Evolutionary conservation across 257 asterid species (phyloP), one percentile per base, ranked within the genome.

Genomic region (Solanum neorickii): DNA sequence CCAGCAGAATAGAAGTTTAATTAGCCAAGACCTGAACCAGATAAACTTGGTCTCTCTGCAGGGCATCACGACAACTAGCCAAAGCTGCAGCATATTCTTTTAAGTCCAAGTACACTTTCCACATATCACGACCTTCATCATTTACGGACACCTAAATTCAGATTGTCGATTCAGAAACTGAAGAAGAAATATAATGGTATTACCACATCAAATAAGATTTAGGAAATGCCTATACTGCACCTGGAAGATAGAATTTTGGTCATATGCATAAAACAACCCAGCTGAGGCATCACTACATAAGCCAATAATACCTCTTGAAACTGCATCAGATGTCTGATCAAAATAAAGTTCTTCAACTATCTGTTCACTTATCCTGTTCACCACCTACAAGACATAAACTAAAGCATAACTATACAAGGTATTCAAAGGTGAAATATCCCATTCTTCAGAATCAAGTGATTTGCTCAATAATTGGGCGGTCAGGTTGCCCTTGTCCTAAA

Each of bases 221-320:
- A 87, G 82, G 87, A 35, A 12, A 86, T 77, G 59, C 41, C 69
- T 39, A 89, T 47, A 77, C 82, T 47, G 86, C 85, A 94, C 99
- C 99, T 97, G 99, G 92, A 94, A 97, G 88, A 97, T 95, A 87
- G 99, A 94, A 88, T 93, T 93, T 87, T 95, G 98, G 89, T 97
- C 99, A 86, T 95, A 97, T 69, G 98, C 99, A 88, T 97, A 97
- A 91, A 97, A 97, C 89, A 97, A 93, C 88, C 99, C 99, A 84
- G 99, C 99, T 89, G 99, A 93, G 68, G 99, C 98, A 82, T 97
- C 99, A 87, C 98, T 95, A 92, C 99, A 97, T 92, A 97, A 93
- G 85, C 98, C 99, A 87, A 94, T 91, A 88, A 97, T 90, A 77
- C 99, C 98, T 88, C 86, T 94, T 87, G 98, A 91, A 92, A 86